Base-by-base conservation (phyloP, 768 basidiomycete genomes). In the Hypholoma sublateritium region DNA sequence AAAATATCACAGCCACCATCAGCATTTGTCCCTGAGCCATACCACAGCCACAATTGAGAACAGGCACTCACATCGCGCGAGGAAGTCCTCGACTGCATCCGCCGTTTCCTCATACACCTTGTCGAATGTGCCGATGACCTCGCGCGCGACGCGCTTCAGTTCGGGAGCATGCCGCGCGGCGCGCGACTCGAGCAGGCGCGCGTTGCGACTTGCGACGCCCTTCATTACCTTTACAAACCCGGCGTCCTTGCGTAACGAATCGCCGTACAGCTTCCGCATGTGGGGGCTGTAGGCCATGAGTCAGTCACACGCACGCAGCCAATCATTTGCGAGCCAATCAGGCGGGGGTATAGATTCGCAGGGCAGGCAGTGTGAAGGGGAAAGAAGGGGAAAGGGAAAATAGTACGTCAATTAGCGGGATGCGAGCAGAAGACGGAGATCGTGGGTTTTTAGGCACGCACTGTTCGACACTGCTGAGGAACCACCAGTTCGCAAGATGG, bases 141-240 rank as follows among this genome's bases (percentile, higher is more conserved):
- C 95, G 62, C 84, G 83, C 8, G 91, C 94, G 34, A 82, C 78
- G 60, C 91, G 80, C 70, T 82, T 81, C 58, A 98, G 81, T 65
- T 93, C 89, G 0, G 91, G 91, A 6, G 85, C 91, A 71, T 95
- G 91, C 48, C 80, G 82, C n/a, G 84, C 88, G 11, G 91, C 91
- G 28, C 84, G 82, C 9, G 81, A 83, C 65, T 93, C 91, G 22
- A 96, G 69, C 6, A 89, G 78, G 25, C 82, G 81, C 0, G 86
- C 91, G 59, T 93, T 92, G 75, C 87, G 88, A 67, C 81, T 86
- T 3, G 95, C 95, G 9, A 95, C 93, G 57, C 81, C 91, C 74
- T 95, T 95, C 71, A 99, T 88, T n/a, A 98, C 95, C 76, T 98
- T 97, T 64, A 96, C 93, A 61, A 98, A 91, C 50, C 97, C 97